Conservation (phyloP, 257 asterid genomes). For the Solanum rostratum region DNA sequence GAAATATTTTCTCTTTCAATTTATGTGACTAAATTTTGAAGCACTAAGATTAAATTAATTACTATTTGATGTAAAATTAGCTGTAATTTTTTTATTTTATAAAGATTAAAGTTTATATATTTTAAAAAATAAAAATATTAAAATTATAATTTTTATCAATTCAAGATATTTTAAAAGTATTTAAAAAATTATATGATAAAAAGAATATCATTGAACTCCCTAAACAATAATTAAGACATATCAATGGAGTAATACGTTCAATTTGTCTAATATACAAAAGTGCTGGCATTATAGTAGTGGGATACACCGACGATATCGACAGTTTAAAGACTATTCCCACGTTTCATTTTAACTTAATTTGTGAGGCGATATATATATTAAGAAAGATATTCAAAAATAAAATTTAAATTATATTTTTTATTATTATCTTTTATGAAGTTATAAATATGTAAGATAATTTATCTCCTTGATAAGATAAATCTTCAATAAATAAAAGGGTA, state of each 20-base stretch:
- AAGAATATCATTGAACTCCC: not conserved
- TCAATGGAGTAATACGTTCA: not conserved
- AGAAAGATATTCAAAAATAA: too few relatives aligned
- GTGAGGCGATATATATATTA: too few relatives aligned
- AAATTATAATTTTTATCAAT: not conserved
- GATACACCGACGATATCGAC: not conserved
- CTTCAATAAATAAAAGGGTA: too few relatives aligned
- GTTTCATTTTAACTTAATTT: too few relatives aligned
- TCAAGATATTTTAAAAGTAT: not conserved
- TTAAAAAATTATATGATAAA: not conserved
- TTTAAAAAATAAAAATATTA: not conserved
- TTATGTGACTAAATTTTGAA: not conserved
- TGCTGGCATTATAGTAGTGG: not conserved
- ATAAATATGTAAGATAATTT: too few relatives aligned
- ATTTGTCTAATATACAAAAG: not conserved
- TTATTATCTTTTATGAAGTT: fast-evolving
- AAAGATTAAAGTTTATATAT: too few relatives aligned
- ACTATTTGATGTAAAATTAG: too few relatives aligned
- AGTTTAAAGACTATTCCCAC: not conserved
- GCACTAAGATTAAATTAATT: too few relatives aligned
- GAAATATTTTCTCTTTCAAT: not conserved
- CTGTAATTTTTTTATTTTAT: too few relatives aligned
- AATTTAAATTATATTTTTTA: too few relatives aligned
- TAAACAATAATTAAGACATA: not conserved
- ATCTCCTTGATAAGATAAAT: too few relatives aligned